Evolutionary conservation across 192 early-diverging fungal species (phyloP).

Genomic region (Gigaspora rosea): DNA sequence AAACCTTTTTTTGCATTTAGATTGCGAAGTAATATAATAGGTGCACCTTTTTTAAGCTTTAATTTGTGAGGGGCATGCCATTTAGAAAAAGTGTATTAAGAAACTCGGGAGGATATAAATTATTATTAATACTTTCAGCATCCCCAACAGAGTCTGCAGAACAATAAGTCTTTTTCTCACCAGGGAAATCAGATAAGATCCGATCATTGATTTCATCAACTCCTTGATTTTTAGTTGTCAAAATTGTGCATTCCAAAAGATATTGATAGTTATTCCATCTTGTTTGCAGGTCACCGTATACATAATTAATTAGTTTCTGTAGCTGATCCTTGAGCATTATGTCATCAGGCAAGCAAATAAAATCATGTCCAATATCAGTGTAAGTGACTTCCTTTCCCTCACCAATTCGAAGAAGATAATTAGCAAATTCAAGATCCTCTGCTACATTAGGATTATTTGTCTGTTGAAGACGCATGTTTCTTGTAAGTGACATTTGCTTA

Average conservation of each 20-base stretch:
- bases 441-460: no score
- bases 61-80: conserved; percentile 22
- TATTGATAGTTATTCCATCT: no score
- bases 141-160: not conserved
- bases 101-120: conserved; percentile 27
- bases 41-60: conserved; percentile 20
- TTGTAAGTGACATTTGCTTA: not conserved
- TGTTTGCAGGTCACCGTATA: no score
- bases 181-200: not conserved
- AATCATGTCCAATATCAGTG: no score
- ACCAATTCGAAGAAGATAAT: no score
- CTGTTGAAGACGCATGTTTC: not conserved
- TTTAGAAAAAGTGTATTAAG: conserved; percentile 17
- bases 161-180: not conserved
- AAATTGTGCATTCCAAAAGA: no score
- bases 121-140: not conserved
- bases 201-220: not conserved
- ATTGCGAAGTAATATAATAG: conserved; percentile 29
- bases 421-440: no score
- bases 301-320: no score
- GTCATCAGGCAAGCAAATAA: no score
- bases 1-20: conserved; percentile 4
- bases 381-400: no score
- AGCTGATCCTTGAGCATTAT: no score
- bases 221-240: no score